Conservation (phyloP, 768 basidiomycete genomes). For the Astraeus odoratus region DNA sequence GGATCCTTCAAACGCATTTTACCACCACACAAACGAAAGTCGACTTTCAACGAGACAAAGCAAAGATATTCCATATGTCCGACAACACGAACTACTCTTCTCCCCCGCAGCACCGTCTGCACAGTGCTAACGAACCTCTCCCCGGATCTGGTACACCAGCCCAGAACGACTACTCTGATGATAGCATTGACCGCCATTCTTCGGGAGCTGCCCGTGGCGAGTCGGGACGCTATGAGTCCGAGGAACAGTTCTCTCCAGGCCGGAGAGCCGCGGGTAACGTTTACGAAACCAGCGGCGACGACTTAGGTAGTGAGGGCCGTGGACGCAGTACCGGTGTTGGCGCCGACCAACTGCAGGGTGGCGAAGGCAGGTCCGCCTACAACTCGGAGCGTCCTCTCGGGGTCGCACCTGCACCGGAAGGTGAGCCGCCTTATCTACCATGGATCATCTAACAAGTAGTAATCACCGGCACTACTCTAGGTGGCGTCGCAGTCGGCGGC, state of each 20-base stretch:
- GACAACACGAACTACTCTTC: neutral
- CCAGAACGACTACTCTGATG: constrained; percentile 19
- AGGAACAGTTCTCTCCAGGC: constrained; percentile 15
- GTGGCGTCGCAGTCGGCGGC: constrained; percentile 22
- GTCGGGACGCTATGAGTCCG: no score
- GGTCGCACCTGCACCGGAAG: constrained; percentile 30
- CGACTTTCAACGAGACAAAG: constrained; percentile 1
- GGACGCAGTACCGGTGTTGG: no score
- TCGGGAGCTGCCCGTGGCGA: constrained; percentile 28
- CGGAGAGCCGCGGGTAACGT: neutral
- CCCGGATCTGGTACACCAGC: no score
- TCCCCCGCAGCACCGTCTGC: constrained; percentile 37
- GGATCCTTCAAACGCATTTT: no score
- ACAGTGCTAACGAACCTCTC: constrained; percentile 42
- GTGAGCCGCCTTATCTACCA: constrained; percentile 13
- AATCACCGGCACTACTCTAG: no score
- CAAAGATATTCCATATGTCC: neutral
- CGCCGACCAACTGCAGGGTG: neutral
- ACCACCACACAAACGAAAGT: no score
- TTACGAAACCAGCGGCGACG: constrained; percentile 14
- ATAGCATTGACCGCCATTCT: constrained; percentile 30
- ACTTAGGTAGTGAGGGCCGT: no score
- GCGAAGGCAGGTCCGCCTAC: constrained; percentile 19
- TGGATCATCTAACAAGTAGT: constrained; percentile 5
- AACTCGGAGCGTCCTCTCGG: constrained; percentile 30